Evolutionary conservation across 805 yeast species (phyloP), one percentile per base, ranked within the genome.

Genomic region (Kodamaea leandrae): DNA sequence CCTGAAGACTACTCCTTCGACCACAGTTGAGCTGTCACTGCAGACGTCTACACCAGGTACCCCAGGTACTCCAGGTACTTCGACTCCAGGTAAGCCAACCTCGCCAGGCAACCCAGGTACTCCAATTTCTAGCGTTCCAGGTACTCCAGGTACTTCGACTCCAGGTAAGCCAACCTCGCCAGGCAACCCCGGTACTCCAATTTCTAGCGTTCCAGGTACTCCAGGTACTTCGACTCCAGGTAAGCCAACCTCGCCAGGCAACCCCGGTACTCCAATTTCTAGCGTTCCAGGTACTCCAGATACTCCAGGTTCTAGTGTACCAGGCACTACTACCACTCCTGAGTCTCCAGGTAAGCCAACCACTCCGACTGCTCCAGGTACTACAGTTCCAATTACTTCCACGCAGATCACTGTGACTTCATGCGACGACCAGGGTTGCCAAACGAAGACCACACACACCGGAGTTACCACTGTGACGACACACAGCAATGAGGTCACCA

Each of bases 381-480:
- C 16, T 20, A n/a, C n/a, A 19, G 32, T 27, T 4, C 13, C 32
- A 6, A 10, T 27, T 14, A 27, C 32, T 13, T 27, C 32, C 4
- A 38, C 36, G 12, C 25, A 19, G 8, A 19, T 33, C 9, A 33
- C 36, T 3, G 15, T 33, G n/a, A 36, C 39, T 17, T 28, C 39
- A 10, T 27, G 39, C 14, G 17, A 19, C 23, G 13, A 18, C 8
- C 19, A 19, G 10, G 32, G 33, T 14, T 26, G 33, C 17, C n/a
- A n/a, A 7, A 33, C 39, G 7, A 18, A 16, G 6, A 26, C 37
- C 10, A 25, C 25, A 2, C 16, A 29, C 4, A 44, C 47, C 18
- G 45, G 45, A 14, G 15, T 42, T 8, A 33, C 48, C 24, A 36
- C 41, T 8, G 39, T 43, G 2, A 51, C 52, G 5, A 37, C 36